Percentiles rank a stretch among this genome's conserved stretches.
Conservation (phyloP, 768 basidiomycete species). For the Russula foetens region DNA sequence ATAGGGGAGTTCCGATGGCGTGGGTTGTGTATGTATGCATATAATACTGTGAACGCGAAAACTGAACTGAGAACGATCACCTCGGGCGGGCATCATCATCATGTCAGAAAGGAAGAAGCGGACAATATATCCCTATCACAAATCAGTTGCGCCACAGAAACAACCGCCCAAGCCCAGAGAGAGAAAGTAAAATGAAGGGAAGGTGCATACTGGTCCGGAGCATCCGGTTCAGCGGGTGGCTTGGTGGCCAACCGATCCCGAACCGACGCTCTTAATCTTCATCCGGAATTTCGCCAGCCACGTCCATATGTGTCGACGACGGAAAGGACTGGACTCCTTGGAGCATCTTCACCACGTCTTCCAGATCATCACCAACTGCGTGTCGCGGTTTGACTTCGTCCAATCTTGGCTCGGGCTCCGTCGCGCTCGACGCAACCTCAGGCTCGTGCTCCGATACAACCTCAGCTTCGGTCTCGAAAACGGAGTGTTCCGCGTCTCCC, state of each 20-base stretch:
- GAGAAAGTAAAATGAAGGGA: too few relatives aligned
- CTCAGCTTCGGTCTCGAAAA: constrained; percentile 8
- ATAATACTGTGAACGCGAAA: not conserved
- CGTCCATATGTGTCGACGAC: constrained; percentile 13
- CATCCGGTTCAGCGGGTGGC: not conserved
- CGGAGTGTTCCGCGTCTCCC: constrained; percentile 3
- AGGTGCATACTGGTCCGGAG: not conserved
- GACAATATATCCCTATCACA: not conserved
- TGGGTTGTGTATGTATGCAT: too few relatives aligned
- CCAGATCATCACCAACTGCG: constrained; percentile 37
- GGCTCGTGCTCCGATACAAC: constrained; percentile 11
- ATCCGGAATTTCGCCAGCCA: constrained; percentile 44
- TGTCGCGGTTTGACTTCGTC: constrained; percentile 20
- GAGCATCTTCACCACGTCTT: constrained; percentile 59
- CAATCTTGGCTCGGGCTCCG: constrained; percentile 19
- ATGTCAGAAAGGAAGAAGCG: not conserved
- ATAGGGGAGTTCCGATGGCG: constrained; percentile 5
- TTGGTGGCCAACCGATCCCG: not conserved
- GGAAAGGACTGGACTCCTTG: constrained; percentile 32
- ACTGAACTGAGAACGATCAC: not conserved
- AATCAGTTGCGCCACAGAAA: not conserved
- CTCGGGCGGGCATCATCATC: not conserved
- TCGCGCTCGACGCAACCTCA: constrained; percentile 13
- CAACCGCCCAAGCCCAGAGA: not conserved
- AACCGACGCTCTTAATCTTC: constrained; percentile 31